Base-by-base conservation (phyloP, 139 green algal species). In the Auxenochlorella pyrenoidosa region DNA sequence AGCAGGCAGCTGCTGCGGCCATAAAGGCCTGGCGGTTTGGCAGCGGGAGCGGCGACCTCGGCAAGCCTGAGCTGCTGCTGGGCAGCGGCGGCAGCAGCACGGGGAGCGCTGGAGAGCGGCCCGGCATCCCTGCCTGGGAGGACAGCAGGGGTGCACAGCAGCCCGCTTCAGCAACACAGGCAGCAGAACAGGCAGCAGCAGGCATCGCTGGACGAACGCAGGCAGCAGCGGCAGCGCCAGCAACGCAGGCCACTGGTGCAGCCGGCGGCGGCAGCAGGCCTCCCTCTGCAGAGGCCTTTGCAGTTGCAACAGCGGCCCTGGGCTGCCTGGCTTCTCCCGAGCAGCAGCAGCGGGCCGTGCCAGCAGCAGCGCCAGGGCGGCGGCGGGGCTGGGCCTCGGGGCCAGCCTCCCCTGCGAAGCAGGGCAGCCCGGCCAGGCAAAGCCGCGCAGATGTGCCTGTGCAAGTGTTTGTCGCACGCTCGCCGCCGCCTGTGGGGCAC, bases 331-430 rank as follows among this genome's bases (percentile, higher is more conserved):
- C 21, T 13, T 24, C 68, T 41, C 28, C n/a, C 0, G 73, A 38
- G 38, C 40, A 38, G 30, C 26, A 60, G 73, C 26, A 28, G 41
- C 24, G 30, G 19, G 41, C 28, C 34, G 18, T 32, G 38, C 38
- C 43, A 0, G 72, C 72, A 5, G 38, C 21, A 0, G 18, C 38
- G 26, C 43, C 43, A 63, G 75, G 13, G 3, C 22, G 0, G 15
- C 58, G 41, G 24, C 79, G 79, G 8, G 36, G 38, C 21, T 84
- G 79, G 79, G 58, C 34, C 79, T 84, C 79, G 24, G 59, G 34
- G 21, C 59, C 54, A 38, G 24, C 79, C 36, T 84, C 59, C 0
- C 59, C 79, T 26, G 28, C 28, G 38, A 84, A 84, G 58, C 51
- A 51, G 34, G 77, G 77, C 58, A 36, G 79, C 76, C 30, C 79